These are phyloP conservation scores for Aspergillus heteromorphus DNA, from an alignment of 495 filamentous ascomycete species.

Conservation along the genomic window DNA sequence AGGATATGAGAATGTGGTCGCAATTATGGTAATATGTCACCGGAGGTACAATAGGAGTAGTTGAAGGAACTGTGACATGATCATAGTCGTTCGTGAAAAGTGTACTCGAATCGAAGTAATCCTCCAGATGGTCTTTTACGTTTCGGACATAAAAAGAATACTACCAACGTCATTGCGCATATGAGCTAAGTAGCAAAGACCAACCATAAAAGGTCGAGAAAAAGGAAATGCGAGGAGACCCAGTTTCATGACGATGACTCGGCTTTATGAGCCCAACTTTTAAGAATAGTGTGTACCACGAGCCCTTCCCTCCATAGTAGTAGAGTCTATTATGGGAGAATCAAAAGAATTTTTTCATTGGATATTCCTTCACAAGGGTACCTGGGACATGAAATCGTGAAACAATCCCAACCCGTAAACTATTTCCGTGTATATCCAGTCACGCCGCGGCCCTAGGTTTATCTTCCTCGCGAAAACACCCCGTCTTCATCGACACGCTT, in stretches of 20 bases:
- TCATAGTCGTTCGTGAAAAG: no score
- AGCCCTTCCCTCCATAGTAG: constrained; percentile 24
- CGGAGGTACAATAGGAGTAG: not conserved
- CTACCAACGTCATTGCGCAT: no score
- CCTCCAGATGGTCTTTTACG: no score
- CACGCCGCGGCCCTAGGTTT: constrained; percentile 42
- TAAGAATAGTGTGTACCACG: not conserved
- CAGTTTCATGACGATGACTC: not conserved
- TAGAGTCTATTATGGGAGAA: constrained; percentile 25
- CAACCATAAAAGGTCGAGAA: no score
- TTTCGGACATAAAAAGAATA: no score
- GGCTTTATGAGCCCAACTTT: not conserved
- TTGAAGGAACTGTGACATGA: not conserved
- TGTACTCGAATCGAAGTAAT: no score
- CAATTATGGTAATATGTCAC: not conserved
- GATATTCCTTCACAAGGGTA: constrained; percentile 46
- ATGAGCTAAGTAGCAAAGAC: no score
- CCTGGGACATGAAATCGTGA: constrained; percentile 47
- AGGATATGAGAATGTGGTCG: not conserved
- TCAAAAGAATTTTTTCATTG: constrained; percentile 43
- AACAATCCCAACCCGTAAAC: constrained; percentile 45
- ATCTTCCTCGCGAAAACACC: constrained; percentile 34
- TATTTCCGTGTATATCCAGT: constrained; percentile 38
- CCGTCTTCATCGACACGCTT: constrained; percentile 40
- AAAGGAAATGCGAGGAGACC: no score